Evolutionary conservation across 2,329 filamentous ascomycete species (phyloP), one percentile per base, ranked within the genome.

Genomic region (Cercospora zeae-maydis): DNA sequence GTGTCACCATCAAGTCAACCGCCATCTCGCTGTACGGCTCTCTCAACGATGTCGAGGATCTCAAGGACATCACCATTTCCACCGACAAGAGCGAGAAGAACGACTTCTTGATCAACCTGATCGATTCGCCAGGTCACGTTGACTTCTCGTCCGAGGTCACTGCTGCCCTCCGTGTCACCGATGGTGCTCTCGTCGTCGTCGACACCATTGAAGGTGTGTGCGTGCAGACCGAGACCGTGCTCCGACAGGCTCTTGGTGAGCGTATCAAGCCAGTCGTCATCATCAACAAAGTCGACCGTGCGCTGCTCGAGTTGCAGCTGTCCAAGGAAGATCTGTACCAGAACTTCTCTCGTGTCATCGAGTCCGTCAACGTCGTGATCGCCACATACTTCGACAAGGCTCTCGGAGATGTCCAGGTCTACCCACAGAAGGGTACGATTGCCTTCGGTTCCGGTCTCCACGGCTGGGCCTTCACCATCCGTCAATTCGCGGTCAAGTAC

Each of bases 211-310:
- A 97, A 83, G 95, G 95, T 92, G 96, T 99, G 76, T 99, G 95
- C 83, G 95, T 99, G 80, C 95, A 99, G 87, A 99, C 95, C 78
- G 95, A 99, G 90, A 99, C 95, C 78, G 95, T 99, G 77, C 88
- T 99, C 73, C 93, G 95, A 79, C 95, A 99, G 86, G 93, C 95
- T 81, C 92, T 99, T 75, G 91, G 92, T 88, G 95, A 99, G 89
- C 93, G 95, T 84, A 99, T 99, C 83, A 98, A 98, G 90, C 95
- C 95, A 77, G 93, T 99, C 77, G 88, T 97, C 79, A 90, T 97
- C 83, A 97, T 99, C 88, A 99, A 99, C 92, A 99, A 99, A 90
- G 95, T 99, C 82, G 95, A 99, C 80, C 93, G 95, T 84, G 93
- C 95, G 83, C 91, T 99, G 78, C 92, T 99, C 80, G 95, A 99